Percentiles rank a stretch among this genome's conserved stretches.
phyloP scores from a whole-genome alignment of 768 basidiomycete genomes.

The Boletus insuetus region DNA sequence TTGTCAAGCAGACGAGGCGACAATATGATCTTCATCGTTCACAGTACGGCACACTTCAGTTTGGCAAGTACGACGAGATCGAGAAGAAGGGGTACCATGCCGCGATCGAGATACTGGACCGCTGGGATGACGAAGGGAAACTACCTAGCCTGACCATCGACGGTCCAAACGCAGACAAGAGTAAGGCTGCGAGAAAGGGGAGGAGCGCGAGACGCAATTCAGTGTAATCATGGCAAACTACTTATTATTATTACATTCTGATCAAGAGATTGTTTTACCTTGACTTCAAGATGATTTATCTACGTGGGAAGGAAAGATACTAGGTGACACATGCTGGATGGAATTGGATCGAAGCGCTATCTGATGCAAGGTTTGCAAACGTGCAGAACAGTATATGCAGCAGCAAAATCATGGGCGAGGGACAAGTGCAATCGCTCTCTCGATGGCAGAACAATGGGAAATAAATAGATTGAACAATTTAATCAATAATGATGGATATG shows the following conservation, averaged over 20 bases:
- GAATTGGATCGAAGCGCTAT: slow-evolving; percentile 12
- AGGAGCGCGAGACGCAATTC: slow-evolving; percentile 79
- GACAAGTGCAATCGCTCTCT: slow-evolving; percentile 7
- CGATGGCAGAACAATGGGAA: slow-evolving; percentile 4
- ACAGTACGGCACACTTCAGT: slow-evolving; percentile 90
- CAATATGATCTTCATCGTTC: neutral
- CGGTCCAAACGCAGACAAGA: slow-evolving; percentile 44
- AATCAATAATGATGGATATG: slow-evolving; percentile 38
- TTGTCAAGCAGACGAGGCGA: neutral
- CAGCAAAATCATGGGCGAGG: slow-evolving; percentile 7
- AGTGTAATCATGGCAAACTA: slow-evolving; percentile 29
- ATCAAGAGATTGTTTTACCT: neutral
- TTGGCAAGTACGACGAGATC: slow-evolving; percentile 86
- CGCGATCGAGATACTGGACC: slow-evolving; percentile 64
- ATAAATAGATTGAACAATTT: slow-evolving; percentile 32
- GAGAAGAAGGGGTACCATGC: slow-evolving; percentile 77
- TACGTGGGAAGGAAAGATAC: slow-evolving; percentile 11
- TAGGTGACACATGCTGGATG: slow-evolving; percentile 18
- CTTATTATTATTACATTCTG: neutral
- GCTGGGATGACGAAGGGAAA: slow-evolving; percentile 79
- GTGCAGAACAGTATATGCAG: slow-evolving; percentile 16
- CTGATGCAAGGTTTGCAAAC: slow-evolving; percentile 15
- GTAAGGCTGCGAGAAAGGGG: slow-evolving; percentile 58
- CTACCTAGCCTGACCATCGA: slow-evolving; percentile 76
- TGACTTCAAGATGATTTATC: slow-evolving; percentile 15